Evolutionary conservation across 192 early-diverging fungal genomes (phyloP), one percentile per base, ranked within the genome.

Genomic region (Backusella parvicylindrica): DNA sequence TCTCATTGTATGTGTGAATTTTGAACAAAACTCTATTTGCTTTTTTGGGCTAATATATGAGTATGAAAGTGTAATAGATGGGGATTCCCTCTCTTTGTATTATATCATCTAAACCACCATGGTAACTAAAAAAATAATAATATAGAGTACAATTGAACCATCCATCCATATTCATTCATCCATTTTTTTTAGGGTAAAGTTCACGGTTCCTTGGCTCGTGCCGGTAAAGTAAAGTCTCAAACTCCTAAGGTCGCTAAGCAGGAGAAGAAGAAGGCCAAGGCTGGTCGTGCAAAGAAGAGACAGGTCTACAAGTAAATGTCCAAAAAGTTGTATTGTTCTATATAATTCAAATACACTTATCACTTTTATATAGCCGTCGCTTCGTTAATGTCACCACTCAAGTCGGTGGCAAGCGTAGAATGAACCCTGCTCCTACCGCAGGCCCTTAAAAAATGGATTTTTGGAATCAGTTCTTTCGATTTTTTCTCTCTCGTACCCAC

Each of bases 191-290:
- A 97, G 97, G 97, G 96, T 92, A 99, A 99, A 93, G 97, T 99
- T 84, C 97, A 99, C 94, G 97, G 97, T 91, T 97, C 96, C 79
- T 92, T 99, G 84, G 95, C 98, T 90, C 97, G 98, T 98, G 98
- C 98, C 90, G 98, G 98, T 93, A 99, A 99, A 90, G 98, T 99
- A 85, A 99, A 99, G 95, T 94, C 93, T 81, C 97, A 98, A 88
- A 95, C 93, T 80, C 96, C 98, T 82, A 98, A 97, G 91, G 98
- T 98, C 81, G 96, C 95, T 81, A 92, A 93, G 90, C 92, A 95
- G 82, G 96, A 97, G 83, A 95, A 98, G 92, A 90, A 95, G 86
- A 99, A 99, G 92, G 90, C 95, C 87, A 84, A 85, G 82, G 84
- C 85, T 78, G 92, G 97, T 85, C 96, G 98, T 83, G 95, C 96